Conservation (phyloP, 345 rosid genomes). For the Syzygium aqueum region DNA sequence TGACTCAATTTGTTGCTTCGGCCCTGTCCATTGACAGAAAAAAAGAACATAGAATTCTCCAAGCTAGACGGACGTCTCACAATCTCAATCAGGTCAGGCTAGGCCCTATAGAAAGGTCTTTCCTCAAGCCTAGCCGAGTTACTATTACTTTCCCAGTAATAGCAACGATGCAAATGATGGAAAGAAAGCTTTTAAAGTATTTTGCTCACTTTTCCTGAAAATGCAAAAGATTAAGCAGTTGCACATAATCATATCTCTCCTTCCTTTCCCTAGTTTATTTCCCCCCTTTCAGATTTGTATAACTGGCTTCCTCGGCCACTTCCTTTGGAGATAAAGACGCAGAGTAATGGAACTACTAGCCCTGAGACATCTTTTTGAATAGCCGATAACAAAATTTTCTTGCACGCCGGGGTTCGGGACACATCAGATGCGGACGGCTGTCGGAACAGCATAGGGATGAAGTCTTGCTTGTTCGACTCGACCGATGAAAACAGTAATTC, state of each 20-base stretch:
- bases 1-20: neutral
- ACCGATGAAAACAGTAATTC: neutral
- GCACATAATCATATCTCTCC: neutral
- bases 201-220: neutral
- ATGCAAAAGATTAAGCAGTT: neutral
- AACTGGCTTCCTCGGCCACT: neutral
- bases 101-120: neutral
- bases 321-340: conserved; percentile 57
- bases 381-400: neutral
- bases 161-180: neutral
- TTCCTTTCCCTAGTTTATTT: neutral
- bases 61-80: neutral
- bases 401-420: neutral
- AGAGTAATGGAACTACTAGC: neutral
- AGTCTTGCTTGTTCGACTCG: fast-evolving
- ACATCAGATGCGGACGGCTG: fast-evolving
- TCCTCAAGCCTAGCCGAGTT: neutral
- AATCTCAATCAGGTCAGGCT: neutral
- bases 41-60: neutral
- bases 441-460: neutral
- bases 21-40: neutral
- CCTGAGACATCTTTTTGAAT: neutral
- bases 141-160: no score
- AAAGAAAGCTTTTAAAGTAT: neutral
- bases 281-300: neutral